Base-by-base conservation (phyloP, 371 early-diverging fungal species). In the Blakeslea trispora region DNA sequence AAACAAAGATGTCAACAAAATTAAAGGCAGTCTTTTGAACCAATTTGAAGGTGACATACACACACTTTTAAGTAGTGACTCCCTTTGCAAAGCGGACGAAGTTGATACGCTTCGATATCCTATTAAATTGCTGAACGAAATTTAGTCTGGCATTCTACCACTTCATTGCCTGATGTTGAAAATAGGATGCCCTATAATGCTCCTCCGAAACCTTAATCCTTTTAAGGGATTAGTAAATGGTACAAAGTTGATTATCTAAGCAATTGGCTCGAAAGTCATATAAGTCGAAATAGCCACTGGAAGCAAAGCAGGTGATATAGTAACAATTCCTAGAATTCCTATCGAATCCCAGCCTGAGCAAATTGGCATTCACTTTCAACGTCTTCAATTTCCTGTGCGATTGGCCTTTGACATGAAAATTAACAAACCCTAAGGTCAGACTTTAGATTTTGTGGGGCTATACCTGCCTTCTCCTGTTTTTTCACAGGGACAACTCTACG, bases 361-460 rank as follows among this genome's bases (percentile, higher is more conserved):
- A 21, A 19, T 34, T 8, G 10, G 21, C 5, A 34, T 45, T 19
- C 34, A 13, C 13, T 53, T 53, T n/a, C 14, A 17, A 44, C 7
- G 44, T 14, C 2, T 10, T 13, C 54, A 55, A 46, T 68, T 72
- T 11, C 68, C 62, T 10, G 40, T 72, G 35, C 22, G 54, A n/a
- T 63, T 59, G 7, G 66, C 69, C 0, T 68, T 66, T 58, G 55
- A 55, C 0, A 61, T 72, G 61, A 66, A 55, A 9, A 64, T 72
- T n/a, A 66, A 72, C 43, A 72, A 66, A 47, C 13, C 69, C 1
- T 69, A 68, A 58, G 69, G 65, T 10, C 64, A 72, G 37, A 64
- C 62, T 8, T 47, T 69, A 9, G 42, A 53, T 13, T 24, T 10
- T 0, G 59, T 64, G 14, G 69, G 64, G 6, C 8, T 73, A 5